Evolutionary conservation across 176 grass and related monocot genomes (phyloP).

Genomic region (Eragrostis curvula): DNA sequence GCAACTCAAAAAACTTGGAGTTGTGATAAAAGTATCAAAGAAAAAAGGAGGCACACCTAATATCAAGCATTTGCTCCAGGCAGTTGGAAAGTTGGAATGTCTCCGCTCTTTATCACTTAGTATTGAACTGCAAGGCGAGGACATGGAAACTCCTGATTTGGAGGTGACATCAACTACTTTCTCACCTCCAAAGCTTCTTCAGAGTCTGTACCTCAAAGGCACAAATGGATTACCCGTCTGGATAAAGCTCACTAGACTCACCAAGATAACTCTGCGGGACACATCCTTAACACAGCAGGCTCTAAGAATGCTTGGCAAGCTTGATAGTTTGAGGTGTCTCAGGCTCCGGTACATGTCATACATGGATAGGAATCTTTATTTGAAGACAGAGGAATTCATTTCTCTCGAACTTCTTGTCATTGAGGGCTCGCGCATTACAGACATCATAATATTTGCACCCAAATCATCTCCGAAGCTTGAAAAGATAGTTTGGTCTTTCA

Average conservation of each 20-base stretch:
- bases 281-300: background rate
- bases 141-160: too few species aligned
- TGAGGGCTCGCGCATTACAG: background rate
- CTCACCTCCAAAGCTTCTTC: background rate
- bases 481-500: slow-evolving; percentile 28
- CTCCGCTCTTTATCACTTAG: background rate
- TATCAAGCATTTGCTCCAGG: too few species aligned
- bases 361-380: too few species aligned
- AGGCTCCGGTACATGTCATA: slow-evolving; percentile 26
- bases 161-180: too few species aligned
- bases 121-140: too few species aligned
- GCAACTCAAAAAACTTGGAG: slow-evolving; percentile 7
- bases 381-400: background rate
- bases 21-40: background rate
- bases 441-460: background rate
- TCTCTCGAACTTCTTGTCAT: background rate
- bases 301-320: background rate
- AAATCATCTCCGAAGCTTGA: background rate
- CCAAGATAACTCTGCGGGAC: slow-evolving; percentile 5
- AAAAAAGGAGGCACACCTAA: too few species aligned
- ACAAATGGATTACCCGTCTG: background rate
- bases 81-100: background rate
- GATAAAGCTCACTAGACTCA: slow-evolving; percentile 8
- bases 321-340: background rate
- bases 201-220: slow-evolving; percentile 25